Conservation (phyloP, 805 yeast genomes). For the Candida montana region DNA sequence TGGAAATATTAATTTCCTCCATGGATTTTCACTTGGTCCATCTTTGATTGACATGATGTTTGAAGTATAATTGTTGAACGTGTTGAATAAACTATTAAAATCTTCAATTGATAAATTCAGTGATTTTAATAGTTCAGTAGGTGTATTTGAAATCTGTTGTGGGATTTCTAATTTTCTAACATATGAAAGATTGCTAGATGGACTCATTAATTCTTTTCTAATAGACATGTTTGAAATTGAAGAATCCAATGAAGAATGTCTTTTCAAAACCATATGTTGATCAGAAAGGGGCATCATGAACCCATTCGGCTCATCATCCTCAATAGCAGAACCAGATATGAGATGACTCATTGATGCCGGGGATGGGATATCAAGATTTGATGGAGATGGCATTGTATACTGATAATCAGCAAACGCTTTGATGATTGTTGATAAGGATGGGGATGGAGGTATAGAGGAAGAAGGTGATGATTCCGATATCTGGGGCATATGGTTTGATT, state of each 20-base stretch:
- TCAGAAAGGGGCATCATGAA: no score
- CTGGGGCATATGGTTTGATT: neutral
- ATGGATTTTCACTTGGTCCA: conserved; percentile 63
- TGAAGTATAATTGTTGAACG: conserved; percentile 43
- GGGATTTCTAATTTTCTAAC: neutral
- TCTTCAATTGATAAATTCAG: conserved; percentile 7
- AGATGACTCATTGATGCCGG: conserved; percentile 5
- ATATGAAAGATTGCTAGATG: conserved; percentile 9
- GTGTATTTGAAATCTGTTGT: neutral
- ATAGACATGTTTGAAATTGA: conserved; percentile 11
- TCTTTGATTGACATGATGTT: conserved; percentile 58
- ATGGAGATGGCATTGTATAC: conserved; percentile 17
- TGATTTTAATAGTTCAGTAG: neutral
- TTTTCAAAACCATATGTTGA: conserved; percentile 5
- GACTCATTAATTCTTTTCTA: conserved; percentile 16
- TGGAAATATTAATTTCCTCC: conserved; percentile 56
- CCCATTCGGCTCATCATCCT: conserved; percentile 13
- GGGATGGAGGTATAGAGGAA: conserved; percentile 10
- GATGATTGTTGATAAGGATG: conserved; percentile 18
- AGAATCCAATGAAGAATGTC: conserved; percentile 19
- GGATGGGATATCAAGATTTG: conserved; percentile 14
- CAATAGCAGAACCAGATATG: conserved; percentile 7
- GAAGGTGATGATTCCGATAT: neutral
- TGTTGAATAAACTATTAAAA: conserved; percentile 22
- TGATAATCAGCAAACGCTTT: conserved; percentile 24